phyloP scores from a whole-genome alignment of 2,329 filamentous ascomycete species.

The Fusarium goolgardi region DNA sequence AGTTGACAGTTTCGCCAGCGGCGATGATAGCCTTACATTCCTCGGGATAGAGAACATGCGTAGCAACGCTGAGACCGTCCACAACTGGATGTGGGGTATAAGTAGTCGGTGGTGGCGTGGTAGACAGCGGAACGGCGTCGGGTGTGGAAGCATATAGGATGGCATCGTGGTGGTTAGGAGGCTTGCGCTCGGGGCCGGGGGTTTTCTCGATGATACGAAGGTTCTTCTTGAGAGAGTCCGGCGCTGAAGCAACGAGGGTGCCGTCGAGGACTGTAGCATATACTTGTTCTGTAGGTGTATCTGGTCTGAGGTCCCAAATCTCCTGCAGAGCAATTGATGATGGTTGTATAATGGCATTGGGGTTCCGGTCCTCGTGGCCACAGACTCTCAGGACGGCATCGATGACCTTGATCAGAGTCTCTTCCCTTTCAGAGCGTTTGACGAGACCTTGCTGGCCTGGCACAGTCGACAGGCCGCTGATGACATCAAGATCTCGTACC shows the following conservation, averaged over 20 bases:
- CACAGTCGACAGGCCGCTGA: conserved; percentile 71
- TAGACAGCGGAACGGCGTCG: conserved; percentile 65
- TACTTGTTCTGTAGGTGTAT: conserved; percentile 56
- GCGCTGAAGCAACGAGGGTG: conserved; percentile 60
- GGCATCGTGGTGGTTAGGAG: conserved; percentile 74
- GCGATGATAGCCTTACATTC: conserved; percentile 76
- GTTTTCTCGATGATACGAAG: conserved; percentile 73
- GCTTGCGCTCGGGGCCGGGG: conserved; percentile 69
- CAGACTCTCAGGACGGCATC: conserved; percentile 73
- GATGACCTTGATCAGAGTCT: conserved; percentile 69
- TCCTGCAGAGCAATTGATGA: conserved; percentile 66
- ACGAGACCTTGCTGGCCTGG: conserved; percentile 55
- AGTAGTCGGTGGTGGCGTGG: conserved; percentile 59
- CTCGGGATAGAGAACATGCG: conserved; percentile 67
- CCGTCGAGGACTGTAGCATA: conserved; percentile 70
- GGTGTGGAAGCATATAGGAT: conserved; percentile 71
- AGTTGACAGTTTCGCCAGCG: conserved; percentile 72
- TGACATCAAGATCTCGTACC: conserved; percentile 77
- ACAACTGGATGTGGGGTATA: conserved; percentile 71
- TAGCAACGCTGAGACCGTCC: conserved; percentile 69
- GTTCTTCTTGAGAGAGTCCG: conserved; percentile 52
- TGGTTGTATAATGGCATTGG: conserved; percentile 47
- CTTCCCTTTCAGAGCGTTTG: conserved; percentile 59
- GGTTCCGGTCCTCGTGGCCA: conserved; percentile 67
- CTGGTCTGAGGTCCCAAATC: conserved; percentile 68